phyloP scores from a whole-genome alignment of 2,329 filamentous ascomycete species.

The Fonsecaea erecta region DNA sequence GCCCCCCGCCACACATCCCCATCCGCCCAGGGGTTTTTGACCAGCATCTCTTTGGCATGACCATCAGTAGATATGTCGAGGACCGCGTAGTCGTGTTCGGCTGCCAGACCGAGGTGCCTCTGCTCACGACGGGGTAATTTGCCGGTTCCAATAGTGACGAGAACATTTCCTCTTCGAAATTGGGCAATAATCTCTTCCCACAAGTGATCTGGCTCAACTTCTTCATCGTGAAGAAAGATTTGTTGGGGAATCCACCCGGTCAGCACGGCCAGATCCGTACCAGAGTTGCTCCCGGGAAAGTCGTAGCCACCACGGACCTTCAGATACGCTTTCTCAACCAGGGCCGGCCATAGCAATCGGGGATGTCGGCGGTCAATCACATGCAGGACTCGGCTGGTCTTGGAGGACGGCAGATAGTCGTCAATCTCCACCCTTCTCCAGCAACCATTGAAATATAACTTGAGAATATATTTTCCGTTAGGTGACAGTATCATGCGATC shows the following conservation, averaged over 20 bases:
- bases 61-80: constrained; percentile 72
- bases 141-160: constrained; percentile 89
- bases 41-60: constrained; percentile 69
- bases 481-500: constrained; percentile 67
- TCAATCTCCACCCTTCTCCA: constrained; percentile 87
- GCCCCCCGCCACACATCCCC: constrained; percentile 53
- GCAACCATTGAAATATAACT: constrained; percentile 95
- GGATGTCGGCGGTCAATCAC: constrained; percentile 86
- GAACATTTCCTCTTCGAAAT: constrained; percentile 77
- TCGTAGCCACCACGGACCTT: constrained; percentile 96
- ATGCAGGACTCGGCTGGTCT: constrained; percentile 75
- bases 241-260: constrained; percentile 98
- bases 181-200: constrained; percentile 78
- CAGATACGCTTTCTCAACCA: constrained; percentile 94
- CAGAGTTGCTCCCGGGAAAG: constrained; percentile 96
- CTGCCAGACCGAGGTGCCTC: constrained; percentile 76
- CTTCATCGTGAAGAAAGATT: constrained; percentile 85
- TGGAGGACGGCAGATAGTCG: constrained; percentile 80
- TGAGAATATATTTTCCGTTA: constrained; percentile 87
- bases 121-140: constrained; percentile 78
- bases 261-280: constrained; percentile 88
- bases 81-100: constrained; percentile 93
- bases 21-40: constrained; percentile 96
- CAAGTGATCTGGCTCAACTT: constrained; percentile 73
- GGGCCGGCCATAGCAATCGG: constrained; percentile 82